These are phyloP conservation scores for Heteromeles arbutifolia DNA, from an alignment of 306 rosid species.

Conservation along the genomic window DNA sequence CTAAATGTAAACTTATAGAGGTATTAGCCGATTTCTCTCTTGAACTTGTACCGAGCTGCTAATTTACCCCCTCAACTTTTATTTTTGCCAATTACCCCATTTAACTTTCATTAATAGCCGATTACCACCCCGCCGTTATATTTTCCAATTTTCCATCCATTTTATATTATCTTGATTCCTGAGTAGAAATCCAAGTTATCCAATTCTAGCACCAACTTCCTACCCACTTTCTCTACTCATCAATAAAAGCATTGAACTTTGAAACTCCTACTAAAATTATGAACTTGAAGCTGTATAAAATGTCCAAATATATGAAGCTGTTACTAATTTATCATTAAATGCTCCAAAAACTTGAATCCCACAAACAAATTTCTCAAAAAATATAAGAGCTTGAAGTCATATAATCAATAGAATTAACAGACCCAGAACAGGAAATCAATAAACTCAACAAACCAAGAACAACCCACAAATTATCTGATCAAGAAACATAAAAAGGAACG, in stretches of 20 bases:
- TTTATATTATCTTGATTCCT: too few relatives aligned
- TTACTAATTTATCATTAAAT: neutral
- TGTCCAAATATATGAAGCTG: neutral
- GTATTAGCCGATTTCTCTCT: too few relatives aligned
- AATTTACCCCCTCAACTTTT: too few relatives aligned
- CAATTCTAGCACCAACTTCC: too few relatives aligned
- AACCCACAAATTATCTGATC: conserved; percentile 11
- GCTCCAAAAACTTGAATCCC: neutral
- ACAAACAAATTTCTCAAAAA: neutral
- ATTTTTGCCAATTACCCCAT: too few relatives aligned
- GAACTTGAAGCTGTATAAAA: neutral
- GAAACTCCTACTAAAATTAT: neutral
- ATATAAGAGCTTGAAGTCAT: neutral
- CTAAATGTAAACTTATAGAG: neutral
- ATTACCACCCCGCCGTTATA: too few relatives aligned
- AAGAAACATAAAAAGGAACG: conserved; percentile 9
- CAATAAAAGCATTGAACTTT: neutral
- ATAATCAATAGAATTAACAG: neutral
- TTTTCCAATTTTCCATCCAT: too few relatives aligned
- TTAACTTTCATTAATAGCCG: too few relatives aligned
- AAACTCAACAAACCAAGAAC: conserved; percentile 15
- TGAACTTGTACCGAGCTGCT: too few relatives aligned
- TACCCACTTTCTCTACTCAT: neutral
- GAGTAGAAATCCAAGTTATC: too few relatives aligned
- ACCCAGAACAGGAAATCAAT: conserved; percentile 9